Base-by-base conservation (phyloP, 106 monocot genomes). In the Agapanthus africanus region DNA sequence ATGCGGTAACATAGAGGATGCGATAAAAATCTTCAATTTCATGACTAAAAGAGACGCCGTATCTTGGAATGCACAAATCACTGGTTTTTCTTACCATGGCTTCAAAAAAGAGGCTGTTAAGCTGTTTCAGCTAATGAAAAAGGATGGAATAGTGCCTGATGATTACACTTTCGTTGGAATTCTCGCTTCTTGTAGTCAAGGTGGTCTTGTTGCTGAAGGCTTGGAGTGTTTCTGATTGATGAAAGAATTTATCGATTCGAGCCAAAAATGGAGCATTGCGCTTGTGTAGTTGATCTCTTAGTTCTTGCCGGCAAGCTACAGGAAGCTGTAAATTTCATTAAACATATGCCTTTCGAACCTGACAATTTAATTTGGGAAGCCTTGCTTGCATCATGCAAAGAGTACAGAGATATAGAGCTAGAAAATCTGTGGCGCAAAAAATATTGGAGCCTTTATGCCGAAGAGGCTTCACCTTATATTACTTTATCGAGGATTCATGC, bases 21-120 rank as follows among this genome's bases (percentile, higher is more conserved):
- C 84, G 57, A 63, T n/a, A 33, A 33, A 40, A 34, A 25, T 86
- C 0, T 90, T 86, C 33, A 18, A 77, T 8, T 79, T 50, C 11
- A 80, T 90, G 83, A 42, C 36, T n/a, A 61, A 32, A 18, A 86
- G 71, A 74, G 78, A 83, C 50, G 30, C 44, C 0, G 57, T 90
- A 14, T 78, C 83, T 30, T 90, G 83, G 83, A 90, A 86, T 77
- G 81, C 86, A 37, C 54, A 86, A 56, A 86, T 90, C 54, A 72
- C 67, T n/a, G 81, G 79, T 15, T 79, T 74, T 66, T 76, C 91
- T 18, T 79, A 76, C 37, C 79, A 87, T 70, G 81, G 91, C 5
- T 69, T 77, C 23, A 81, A 82, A 32, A 70, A 31, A 70, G 65
- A 77, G 44, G 71, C 91, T 39, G 63, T 86, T 6, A 33, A 75